Evolutionary conservation across 805 yeast genomes (phyloP).

Genomic region (Lachancea dasiensis): DNA sequence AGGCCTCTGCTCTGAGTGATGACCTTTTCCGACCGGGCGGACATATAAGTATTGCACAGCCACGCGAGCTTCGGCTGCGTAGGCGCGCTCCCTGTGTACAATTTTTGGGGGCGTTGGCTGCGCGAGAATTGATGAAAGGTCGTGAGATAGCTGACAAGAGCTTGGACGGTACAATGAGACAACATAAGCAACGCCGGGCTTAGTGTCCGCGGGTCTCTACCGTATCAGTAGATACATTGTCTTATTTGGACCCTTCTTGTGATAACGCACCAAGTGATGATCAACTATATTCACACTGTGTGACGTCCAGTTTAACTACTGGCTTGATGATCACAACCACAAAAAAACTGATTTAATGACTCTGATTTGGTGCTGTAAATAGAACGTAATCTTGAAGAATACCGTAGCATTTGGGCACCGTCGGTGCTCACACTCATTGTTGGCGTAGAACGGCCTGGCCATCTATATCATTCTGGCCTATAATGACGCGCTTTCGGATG

Average conservation of each 20-base stretch:
- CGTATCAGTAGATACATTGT: conserved; percentile 9
- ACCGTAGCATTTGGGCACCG: no score
- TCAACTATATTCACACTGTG: conserved; percentile 35
- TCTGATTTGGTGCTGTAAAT: conserved; percentile 29
- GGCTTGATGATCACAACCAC: conserved; percentile 30
- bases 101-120: conserved; percentile 29
- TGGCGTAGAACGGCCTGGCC: no score
- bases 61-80: conserved; percentile 15
- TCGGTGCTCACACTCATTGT: no score
- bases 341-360: conserved; percentile 38
- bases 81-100: conserved; percentile 33
- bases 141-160: conserved; percentile 34
- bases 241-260: conserved; percentile 1
- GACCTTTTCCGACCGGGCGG: conserved; percentile 45
- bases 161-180: not conserved
- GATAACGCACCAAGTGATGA: conserved; percentile 10
- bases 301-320: conserved; percentile 30
- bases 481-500: no score
- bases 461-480: no score
- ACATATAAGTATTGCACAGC: conserved; percentile 35
- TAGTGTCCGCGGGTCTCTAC: not conserved
- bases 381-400: no score
- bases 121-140: conserved; percentile 37
- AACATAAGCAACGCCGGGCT: not conserved
- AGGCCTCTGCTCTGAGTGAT: conserved; percentile 23